A percentile compares a stretch with the other conserved stretches of the same genome.
Evolutionary conservation across 1,284 basidiomycete genomes (phyloP).

Genomic region (Moesziomyces antarcticus): DNA sequence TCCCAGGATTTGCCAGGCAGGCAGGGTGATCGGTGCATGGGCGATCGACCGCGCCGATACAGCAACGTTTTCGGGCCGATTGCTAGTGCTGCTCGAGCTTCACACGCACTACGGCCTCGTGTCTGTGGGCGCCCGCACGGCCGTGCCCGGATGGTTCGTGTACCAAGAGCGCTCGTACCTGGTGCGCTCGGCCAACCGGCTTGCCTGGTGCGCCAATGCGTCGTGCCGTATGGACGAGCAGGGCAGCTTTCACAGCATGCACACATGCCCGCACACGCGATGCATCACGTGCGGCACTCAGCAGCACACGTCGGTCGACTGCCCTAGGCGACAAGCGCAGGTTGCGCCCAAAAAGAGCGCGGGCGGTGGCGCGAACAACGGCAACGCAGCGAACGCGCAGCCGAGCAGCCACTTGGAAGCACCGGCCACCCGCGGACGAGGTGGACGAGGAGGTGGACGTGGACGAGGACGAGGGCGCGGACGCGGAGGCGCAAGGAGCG

Average conservation of each 20-base stretch:
- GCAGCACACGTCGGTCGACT: conserved; percentile 17
- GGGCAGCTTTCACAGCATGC: conserved; percentile 27
- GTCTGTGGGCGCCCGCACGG: conserved; percentile 7
- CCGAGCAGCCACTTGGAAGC: no score
- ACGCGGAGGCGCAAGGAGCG: no score
- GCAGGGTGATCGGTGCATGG: conserved; percentile 23
- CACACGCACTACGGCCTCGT: conserved; percentile 7
- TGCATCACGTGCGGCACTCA: conserved; percentile 22
- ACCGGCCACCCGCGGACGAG: no score
- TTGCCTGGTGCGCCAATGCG: conserved; percentile 23
- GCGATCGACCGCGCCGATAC: conserved; percentile 12
- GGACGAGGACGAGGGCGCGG: no score
- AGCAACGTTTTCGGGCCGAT: conserved; percentile 18
- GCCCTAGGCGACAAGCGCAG: conserved; percentile 16
- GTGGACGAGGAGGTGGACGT: no score
- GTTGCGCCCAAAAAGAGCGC: conserved; percentile 17
- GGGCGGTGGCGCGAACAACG: no score
- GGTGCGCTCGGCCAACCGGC: conserved; percentile 27
- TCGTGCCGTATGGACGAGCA: conserved; percentile 17
- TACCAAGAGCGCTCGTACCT: conserved; percentile 24
- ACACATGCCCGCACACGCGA: conserved; percentile 13
- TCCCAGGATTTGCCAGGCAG: conserved; percentile 11
- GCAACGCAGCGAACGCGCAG: no score
- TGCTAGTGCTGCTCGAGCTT: conserved; percentile 34
- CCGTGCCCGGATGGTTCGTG: conserved; percentile 34